Evolutionary conservation across 257 asterid species (phyloP).

Genomic region (Penstemon newberryi): DNA sequence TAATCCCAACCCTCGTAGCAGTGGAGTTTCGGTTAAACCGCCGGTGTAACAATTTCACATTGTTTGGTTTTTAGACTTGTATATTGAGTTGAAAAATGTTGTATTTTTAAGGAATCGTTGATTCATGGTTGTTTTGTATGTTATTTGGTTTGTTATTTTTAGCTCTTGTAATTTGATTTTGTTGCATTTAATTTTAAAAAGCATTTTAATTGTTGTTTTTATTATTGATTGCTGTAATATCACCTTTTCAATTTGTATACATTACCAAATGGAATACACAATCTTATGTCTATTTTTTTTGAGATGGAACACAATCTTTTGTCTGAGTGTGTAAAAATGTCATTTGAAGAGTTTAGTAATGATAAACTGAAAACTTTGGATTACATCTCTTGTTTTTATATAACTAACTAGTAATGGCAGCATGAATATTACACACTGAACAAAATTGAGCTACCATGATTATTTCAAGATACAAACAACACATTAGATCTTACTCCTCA

Average conservation of each 20-base stretch:
- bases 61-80: not conserved
- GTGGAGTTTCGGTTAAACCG: constrained; percentile 31
- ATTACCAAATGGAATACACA: too few species aligned
- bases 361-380: not conserved
- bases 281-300: too few species aligned
- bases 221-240: too few species aligned
- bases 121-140: not conserved
- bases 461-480: not conserved
- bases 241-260: too few species aligned
- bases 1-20: constrained; percentile 26
- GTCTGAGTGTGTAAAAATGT: too few species aligned
- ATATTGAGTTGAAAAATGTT: constrained; percentile 12
- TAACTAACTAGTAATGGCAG: not conserved
- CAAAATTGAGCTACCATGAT: constrained; percentile 27
- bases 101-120: not conserved
- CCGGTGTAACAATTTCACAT: constrained; percentile 32
- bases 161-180: too few species aligned
- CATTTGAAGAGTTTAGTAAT: not conserved
- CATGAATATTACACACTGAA: not conserved
- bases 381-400: not conserved
- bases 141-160: too few species aligned
- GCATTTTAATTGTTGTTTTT: too few species aligned
- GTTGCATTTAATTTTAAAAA: too few species aligned
- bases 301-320: too few species aligned
- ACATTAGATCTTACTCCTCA: constrained; percentile 47